Percentiles rank a stretch among this genome's conserved stretches.
Conservation (phyloP, 2,329 filamentous ascomycete species). For the Blumeriella jaapii region DNA sequence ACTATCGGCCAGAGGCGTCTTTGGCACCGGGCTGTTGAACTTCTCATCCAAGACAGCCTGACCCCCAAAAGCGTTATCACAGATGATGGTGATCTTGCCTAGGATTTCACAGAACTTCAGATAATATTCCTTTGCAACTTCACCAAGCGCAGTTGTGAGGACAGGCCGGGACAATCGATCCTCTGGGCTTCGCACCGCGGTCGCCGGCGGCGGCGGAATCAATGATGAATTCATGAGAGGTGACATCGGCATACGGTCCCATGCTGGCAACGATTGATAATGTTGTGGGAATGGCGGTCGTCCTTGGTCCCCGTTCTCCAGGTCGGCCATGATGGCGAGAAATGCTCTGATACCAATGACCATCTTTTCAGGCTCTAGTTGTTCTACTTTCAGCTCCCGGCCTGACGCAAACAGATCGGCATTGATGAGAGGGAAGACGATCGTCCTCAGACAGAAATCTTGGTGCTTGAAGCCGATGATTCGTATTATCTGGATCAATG, state of each 20-base stretch:
- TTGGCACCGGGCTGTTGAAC: slow-evolving; percentile 74
- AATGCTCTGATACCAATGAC: slow-evolving; percentile 96
- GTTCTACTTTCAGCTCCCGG: slow-evolving; percentile 58
- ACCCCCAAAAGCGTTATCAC: slow-evolving; percentile 92
- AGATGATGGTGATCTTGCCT: slow-evolving; percentile 90
- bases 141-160: slow-evolving; percentile 51
- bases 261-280: slow-evolving; percentile 32
- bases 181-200: slow-evolving; percentile 33
- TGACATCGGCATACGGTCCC: slow-evolving; percentile 38
- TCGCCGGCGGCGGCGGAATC: slow-evolving; percentile 12
- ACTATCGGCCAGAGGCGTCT: slow-evolving; percentile 88
- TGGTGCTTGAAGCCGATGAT: slow-evolving; percentile 91
- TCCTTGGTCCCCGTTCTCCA: slow-evolving; percentile 71
- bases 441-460: slow-evolving; percentile 81
- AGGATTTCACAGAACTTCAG: slow-evolving; percentile 87
- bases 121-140: slow-evolving; percentile 76
- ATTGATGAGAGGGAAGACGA: slow-evolving; percentile 93
- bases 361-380: slow-evolving; percentile 89
- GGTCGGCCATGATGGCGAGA: slow-evolving; percentile 80
- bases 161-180: slow-evolving; percentile 58
- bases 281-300: slow-evolving; percentile 74
- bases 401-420: slow-evolving; percentile 71
- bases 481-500: slow-evolving; percentile 84
- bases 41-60: slow-evolving; percentile 94
- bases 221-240: slow-evolving; percentile 34